These are phyloP conservation scores for Fusarium xyrophilum DNA, from an alignment of 2,329 filamentous ascomycete species.

Conservation along the genomic window DNA sequence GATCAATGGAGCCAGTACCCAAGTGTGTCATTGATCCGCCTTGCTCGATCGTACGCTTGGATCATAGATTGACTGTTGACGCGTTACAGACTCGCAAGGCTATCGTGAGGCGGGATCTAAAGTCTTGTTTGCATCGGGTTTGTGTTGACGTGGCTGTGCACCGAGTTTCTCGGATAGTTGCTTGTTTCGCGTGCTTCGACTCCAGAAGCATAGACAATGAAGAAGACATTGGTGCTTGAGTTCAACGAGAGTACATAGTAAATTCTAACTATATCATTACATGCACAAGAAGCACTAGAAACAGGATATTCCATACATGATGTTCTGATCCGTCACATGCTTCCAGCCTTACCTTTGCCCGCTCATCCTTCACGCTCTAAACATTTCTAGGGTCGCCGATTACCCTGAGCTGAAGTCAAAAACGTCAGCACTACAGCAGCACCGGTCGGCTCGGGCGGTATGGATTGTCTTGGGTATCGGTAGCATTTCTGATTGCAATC, in stretches of 20 bases:
- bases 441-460: conserved; percentile 30
- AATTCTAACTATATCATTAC: rapidly evolving
- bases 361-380: neutral
- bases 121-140: too few species aligned
- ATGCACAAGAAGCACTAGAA: neutral
- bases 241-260: neutral
- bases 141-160: neutral
- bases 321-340: neutral
- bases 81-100: neutral
- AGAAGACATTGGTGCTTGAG: rapidly evolving
- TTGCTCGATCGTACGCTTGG: neutral
- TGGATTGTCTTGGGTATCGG: conserved; percentile 6
- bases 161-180: neutral
- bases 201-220: rapidly evolving
- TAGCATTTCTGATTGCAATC: neutral
- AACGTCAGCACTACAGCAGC: neutral
- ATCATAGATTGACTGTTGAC: neutral
- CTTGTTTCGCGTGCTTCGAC: neutral
- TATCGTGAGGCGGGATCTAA: neutral
- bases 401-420: conserved; percentile 1
- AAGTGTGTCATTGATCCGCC: too few species aligned
- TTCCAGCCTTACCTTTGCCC: too few species aligned
- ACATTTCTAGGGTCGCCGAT: neutral
- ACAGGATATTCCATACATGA: too few species aligned
- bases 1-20: neutral